Evolutionary conservation across 345 rosid species (phyloP).

Genomic region (Hibiscus mutabilis): DNA sequence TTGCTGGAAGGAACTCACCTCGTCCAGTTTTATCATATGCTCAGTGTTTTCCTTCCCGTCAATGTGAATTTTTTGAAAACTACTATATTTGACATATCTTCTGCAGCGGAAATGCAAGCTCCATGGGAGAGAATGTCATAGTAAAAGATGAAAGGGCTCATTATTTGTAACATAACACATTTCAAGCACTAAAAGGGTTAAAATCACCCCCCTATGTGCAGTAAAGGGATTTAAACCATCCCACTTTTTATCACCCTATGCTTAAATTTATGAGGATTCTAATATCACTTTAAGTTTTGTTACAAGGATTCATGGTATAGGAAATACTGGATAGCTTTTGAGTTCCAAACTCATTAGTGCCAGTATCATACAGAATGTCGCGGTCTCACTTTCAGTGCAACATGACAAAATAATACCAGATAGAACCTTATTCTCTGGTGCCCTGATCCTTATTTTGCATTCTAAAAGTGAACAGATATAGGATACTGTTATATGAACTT

Average conservation of each 20-base stretch:
- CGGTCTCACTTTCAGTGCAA: not conserved
- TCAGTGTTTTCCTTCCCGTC: not conserved
- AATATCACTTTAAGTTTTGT: not conserved
- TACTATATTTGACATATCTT: not conserved
- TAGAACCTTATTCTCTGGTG: not conserved
- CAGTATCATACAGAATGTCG: not conserved
- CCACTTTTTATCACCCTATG: not conserved
- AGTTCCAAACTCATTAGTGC: not conserved
- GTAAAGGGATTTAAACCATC: not conserved
- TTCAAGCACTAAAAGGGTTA: constrained; percentile 1
- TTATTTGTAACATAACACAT: not conserved
- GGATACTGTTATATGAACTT: not conserved
- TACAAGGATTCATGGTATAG: not conserved
- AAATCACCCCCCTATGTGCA: not conserved
- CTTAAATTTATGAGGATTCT: not conserved
- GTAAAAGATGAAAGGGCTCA: not conserved
- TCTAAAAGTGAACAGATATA: not conserved
- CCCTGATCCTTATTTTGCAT: not conserved
- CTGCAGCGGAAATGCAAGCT: not conserved
- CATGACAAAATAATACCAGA: not conserved
- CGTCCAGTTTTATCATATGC: not conserved
- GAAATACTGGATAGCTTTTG: not conserved
- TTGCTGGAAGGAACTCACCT: not conserved
- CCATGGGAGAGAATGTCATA: not conserved
- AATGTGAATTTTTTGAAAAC: not conserved